These are phyloP conservation scores for Spathaspora arborariae DNA, from an alignment of 805 yeast genomes.

Conservation along the genomic window DNA sequence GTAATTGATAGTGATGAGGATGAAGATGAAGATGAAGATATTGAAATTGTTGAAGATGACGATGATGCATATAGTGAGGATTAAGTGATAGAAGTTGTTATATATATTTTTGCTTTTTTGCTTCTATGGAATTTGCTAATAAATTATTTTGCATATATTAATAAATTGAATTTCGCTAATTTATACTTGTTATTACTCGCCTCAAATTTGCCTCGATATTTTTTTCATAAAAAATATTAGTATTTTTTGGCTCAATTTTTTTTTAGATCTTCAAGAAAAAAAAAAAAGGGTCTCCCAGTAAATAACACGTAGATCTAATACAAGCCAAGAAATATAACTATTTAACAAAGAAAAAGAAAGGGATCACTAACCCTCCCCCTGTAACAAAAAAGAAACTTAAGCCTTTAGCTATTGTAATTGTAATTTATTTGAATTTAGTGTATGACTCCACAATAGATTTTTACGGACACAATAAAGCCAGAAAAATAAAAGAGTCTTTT, in stretches of 20 bases:
- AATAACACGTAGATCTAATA: no score
- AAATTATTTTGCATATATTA: neutral
- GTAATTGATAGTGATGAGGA: constrained; percentile 14
- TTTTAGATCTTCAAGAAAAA: neutral
- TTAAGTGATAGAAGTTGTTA: neutral
- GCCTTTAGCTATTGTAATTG: neutral
- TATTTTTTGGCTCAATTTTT: neutral
- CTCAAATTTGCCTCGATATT: neutral
- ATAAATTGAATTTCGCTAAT: neutral
- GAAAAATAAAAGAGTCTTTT: neutral
- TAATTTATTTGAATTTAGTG: neutral
- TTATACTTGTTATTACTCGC: neutral
- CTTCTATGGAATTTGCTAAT: neutral
- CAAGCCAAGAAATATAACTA: neutral
- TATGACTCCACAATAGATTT: neutral
- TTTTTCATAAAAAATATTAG: neutral
- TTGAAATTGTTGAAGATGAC: constrained; percentile 12
- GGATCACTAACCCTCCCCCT: neutral
- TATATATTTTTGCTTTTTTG: neutral
- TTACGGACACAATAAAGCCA: neutral
- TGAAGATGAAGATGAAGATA: constrained; percentile 15
- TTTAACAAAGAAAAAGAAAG: neutral
- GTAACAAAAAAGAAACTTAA: neutral
- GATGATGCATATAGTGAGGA: constrained; percentile 12
- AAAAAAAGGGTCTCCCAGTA: neutral